Evolutionary conservation across 2,329 filamentous ascomycete species (phyloP), one percentile per base, ranked within the genome.

Genomic region (Fusarium sp.): DNA sequence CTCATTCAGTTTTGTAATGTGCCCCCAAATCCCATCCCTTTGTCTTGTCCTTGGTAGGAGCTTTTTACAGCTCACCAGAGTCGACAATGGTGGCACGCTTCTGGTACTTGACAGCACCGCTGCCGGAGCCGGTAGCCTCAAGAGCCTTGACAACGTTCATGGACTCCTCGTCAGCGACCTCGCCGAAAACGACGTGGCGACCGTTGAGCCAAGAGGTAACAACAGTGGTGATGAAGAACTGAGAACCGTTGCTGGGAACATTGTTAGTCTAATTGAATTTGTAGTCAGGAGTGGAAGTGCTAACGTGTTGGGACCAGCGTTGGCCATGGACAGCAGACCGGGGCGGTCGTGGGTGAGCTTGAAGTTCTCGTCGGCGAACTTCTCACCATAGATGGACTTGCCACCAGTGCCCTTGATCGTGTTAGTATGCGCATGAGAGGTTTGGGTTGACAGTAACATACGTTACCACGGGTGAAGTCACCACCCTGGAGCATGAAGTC

Each of bases 161-260:
- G 63, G 84, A 86, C 48, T 82, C 74, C 3, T 81, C 67, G 71
- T 87, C 86, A 65, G 85, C 84, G 51, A 95, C 92, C 85, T 93
- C 87, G 81, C 93, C 94, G 84, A 95, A 95, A 81, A 94, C 93
- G 83, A 94, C 92, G 88, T 96, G 93, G 83, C 92, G 92, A 80
- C 89, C 90, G 82, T 96, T 89, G 77, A 96, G 88, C 88, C 97
- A 97, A 62, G 91, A 91, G 69, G 96, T 98, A 68, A 91, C 88
- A 56, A 97, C 94, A 63, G 95, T 98, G 79, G 95, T 98, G 82
- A 98, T 86, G 88, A 98, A 98, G 89, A 98, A 98, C 84, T 98
- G 95, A 57, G 94, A 97, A 79, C 96, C 96, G 86, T 99, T 99
- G 83, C 96, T 97, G 72, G 84, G 23, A 86, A 55, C 78, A 45